These are phyloP conservation scores for Erythrophleum fordii DNA, from an alignment of 306 rosid genomes.

Conservation along the genomic window DNA sequence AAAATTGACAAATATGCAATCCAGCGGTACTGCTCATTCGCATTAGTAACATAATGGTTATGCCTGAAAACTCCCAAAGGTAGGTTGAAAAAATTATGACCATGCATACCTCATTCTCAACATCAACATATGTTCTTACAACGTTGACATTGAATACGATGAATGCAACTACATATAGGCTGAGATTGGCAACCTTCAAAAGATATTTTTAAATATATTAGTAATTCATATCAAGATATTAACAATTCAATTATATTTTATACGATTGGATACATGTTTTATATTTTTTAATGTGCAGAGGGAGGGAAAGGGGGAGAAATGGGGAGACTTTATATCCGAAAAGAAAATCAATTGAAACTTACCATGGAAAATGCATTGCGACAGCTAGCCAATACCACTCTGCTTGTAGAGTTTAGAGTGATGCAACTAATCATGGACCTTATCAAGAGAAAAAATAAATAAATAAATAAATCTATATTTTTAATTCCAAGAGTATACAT, in stretches of 20 bases:
- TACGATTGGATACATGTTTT: not conserved
- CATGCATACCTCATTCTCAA: conserved; percentile 74
- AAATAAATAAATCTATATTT: conserved; percentile 11
- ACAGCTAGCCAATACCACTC: conserved; percentile 93
- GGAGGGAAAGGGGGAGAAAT: not conserved
- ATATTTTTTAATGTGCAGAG: not conserved
- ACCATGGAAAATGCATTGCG: conserved; percentile 98
- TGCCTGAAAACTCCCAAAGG: conserved; percentile 24
- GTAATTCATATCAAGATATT: conserved; percentile 12
- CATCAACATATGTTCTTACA: conserved; percentile 52
- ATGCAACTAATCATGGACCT: conserved; percentile 98
- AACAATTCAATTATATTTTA: not conserved
- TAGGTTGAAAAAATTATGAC: conserved; percentile 23
- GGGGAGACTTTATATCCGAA: conserved; percentile 1
- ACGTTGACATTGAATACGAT: conserved; percentile 57
- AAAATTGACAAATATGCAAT: conserved; percentile 88
- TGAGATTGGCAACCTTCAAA: conserved; percentile 83
- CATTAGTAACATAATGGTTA: conserved; percentile 34
- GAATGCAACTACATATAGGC: conserved; percentile 82
- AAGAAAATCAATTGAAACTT: conserved; percentile 35
- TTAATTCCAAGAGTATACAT: conserved; percentile 22
- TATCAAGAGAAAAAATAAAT: conserved; percentile 29
- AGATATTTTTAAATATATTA: conserved; percentile 29
- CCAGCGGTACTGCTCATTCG: conserved; percentile 81
- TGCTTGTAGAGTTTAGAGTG: conserved; percentile 84